phyloP scores from a whole-genome alignment of 805 yeast species.

The Metschnikowia gruessii region DNA sequence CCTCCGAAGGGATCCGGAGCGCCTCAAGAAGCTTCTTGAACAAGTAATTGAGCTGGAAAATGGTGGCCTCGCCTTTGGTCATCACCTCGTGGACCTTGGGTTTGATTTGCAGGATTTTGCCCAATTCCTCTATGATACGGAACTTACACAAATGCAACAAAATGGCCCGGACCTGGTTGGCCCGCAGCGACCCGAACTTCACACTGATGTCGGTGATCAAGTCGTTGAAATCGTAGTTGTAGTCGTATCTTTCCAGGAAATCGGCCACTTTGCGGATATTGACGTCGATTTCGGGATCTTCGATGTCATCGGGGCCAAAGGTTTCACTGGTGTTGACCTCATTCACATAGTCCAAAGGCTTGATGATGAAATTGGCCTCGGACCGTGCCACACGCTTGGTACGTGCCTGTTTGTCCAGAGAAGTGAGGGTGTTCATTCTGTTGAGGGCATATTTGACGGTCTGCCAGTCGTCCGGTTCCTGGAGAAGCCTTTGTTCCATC shows the following conservation, averaged over 20 bases:
- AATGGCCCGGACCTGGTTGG: conserved; percentile 57
- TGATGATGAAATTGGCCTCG: conserved; percentile 38
- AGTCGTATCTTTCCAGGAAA: conserved; percentile 32
- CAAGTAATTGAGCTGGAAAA: conserved; percentile 74
- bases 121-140: conserved; percentile 42
- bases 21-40: conserved; percentile 70
- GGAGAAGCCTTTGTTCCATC: conserved; percentile 46
- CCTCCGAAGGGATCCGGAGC: conserved; percentile 68
- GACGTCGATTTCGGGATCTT: conserved; percentile 12
- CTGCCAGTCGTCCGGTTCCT: conserved; percentile 39
- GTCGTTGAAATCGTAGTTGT: conserved; percentile 36
- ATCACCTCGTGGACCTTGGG: conserved; percentile 44
- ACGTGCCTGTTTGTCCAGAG: conserved; percentile 67
- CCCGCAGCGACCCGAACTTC: conserved; percentile 37
- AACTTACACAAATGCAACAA: conserved; percentile 69
- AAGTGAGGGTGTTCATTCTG: conserved; percentile 67
- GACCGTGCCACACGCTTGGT: conserved; percentile 52
- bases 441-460: conserved; percentile 36
- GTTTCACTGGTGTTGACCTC: conserved; percentile 43
- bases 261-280: conserved; percentile 29
- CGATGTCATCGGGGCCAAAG: conserved; percentile 21
- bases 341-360: conserved; percentile 42
- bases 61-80: conserved; percentile 50
- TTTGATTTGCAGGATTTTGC: conserved; percentile 35
- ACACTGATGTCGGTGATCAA: conserved; percentile 39